Percentiles rank a stretch among this genome's conserved stretches.
phyloP scores from a whole-genome alignment of 768 basidiomycete species.

The Pisolithus sp. region DNA sequence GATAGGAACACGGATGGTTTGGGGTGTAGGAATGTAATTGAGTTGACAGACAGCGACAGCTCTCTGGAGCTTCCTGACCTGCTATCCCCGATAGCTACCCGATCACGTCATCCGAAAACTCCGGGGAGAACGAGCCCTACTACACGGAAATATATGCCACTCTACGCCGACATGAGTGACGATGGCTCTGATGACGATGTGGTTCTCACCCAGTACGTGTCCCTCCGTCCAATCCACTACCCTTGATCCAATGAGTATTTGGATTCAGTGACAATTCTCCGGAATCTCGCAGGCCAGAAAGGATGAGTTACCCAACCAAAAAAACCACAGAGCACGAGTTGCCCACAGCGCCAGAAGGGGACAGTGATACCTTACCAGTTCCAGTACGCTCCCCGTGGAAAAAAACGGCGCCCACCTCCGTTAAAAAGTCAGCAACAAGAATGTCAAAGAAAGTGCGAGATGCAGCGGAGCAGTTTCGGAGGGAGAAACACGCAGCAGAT shows the following conservation, averaged over 20 bases:
- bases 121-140: conserved; percentile 5
- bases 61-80: conserved; percentile 17
- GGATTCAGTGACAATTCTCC: conserved; percentile 41
- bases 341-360: neutral
- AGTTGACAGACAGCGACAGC: conserved; percentile 26
- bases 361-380: conserved; percentile 3
- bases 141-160: conserved; percentile 8
- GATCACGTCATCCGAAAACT: conserved; percentile 2
- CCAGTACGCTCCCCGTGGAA: conserved; percentile 9
- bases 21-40: conserved; percentile 18
- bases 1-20: neutral
- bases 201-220: conserved; percentile 34
- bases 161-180: conserved; percentile 27
- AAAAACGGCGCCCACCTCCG: neutral
- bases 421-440: conserved; percentile 16
- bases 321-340: neutral
- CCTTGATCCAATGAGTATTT: conserved; percentile 1
- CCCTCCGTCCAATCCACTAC: neutral
- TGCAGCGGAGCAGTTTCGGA: conserved; percentile 38
- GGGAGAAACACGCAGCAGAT: conserved; percentile 46
- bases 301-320: conserved; percentile 6
- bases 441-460: conserved; percentile 36
- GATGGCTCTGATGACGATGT: conserved; percentile 30
- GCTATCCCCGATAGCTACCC: conserved; percentile 18
- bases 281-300: conserved; percentile 41